These are phyloP conservation scores for Canavalia ensiformis DNA, from an alignment of 306 rosid genomes.

Conservation along the genomic window DNA sequence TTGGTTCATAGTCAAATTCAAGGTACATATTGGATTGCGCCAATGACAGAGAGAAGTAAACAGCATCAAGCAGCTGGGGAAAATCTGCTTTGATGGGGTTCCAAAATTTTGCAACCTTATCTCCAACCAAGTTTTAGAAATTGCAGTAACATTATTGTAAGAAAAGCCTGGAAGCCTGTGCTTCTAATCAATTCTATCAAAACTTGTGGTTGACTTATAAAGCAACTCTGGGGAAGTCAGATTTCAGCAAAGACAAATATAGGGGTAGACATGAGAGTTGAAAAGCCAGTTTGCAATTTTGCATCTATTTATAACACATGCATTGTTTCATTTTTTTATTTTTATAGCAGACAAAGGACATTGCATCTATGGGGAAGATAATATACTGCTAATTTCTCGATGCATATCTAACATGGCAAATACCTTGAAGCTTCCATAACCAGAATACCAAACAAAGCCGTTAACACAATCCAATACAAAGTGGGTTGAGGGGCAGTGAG, in stretches of 20 bases:
- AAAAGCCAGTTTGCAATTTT: constrained; percentile 21
- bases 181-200: background rate
- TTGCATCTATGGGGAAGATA: background rate
- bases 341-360: background rate
- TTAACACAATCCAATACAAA: constrained; percentile 5
- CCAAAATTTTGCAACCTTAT: background rate
- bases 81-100: constrained; percentile 1
- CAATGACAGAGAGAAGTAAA: background rate
- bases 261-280: background rate
- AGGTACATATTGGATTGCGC: background rate
- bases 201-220: background rate
- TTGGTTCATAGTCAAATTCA: background rate
- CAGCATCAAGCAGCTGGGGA: background rate
- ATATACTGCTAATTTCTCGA: background rate
- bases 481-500: background rate
- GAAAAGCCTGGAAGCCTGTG: background rate
- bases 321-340: background rate
- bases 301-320: background rate
- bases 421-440: background rate
- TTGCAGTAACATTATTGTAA: constrained; percentile 6
- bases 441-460: background rate
- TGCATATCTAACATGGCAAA: background rate
- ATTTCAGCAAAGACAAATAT: background rate
- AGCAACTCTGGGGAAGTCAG: background rate
- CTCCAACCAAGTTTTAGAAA: background rate